Conservation (phyloP, 306 rosid species). For the Gynostemma pentaphyllum region DNA sequence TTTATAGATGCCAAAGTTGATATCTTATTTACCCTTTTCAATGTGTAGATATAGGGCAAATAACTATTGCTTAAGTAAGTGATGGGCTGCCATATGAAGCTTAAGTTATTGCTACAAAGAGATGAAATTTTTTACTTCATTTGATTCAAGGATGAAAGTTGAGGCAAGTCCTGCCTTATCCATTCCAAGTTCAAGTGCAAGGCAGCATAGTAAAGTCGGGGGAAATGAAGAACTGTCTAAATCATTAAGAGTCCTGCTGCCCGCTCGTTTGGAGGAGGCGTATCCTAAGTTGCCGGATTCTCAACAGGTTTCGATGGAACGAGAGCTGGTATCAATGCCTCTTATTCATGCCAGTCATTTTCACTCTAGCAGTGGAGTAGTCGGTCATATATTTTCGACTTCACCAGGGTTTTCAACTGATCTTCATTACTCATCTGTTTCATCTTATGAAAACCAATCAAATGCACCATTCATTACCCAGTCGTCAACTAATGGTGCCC, state of each 20-base stretch:
- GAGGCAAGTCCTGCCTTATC: slow-evolving; percentile 68
- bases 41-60: neutral
- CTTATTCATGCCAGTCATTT: slow-evolving; percentile 39
- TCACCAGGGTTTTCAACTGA: slow-evolving; percentile 73
- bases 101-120: slow-evolving; percentile 6
- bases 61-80: neutral
- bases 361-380: slow-evolving; percentile 50
- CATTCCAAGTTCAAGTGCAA: slow-evolving; percentile 48
- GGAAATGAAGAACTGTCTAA: slow-evolving; percentile 53
- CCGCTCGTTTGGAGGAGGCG: slow-evolving; percentile 45
- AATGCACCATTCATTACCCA: slow-evolving; percentile 50
- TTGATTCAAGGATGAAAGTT: slow-evolving; percentile 43
- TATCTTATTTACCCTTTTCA: neutral
- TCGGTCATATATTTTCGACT: slow-evolving; percentile 81
- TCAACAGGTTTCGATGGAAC: slow-evolving; percentile 44
- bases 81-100: slow-evolving; percentile 7
- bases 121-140: slow-evolving; percentile 20
- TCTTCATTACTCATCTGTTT: slow-evolving; percentile 70
- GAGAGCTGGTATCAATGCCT: slow-evolving; percentile 42
- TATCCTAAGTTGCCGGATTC: slow-evolving; percentile 62
- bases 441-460: slow-evolving; percentile 45
- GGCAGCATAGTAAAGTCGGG: slow-evolving; percentile 52
- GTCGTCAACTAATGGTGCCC: slow-evolving; percentile 31
- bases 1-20: neutral
- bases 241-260: slow-evolving; percentile 47